phyloP scores from a whole-genome alignment of 2,329 filamentous ascomycete genomes.

The Cladosporium oxysporum region DNA sequence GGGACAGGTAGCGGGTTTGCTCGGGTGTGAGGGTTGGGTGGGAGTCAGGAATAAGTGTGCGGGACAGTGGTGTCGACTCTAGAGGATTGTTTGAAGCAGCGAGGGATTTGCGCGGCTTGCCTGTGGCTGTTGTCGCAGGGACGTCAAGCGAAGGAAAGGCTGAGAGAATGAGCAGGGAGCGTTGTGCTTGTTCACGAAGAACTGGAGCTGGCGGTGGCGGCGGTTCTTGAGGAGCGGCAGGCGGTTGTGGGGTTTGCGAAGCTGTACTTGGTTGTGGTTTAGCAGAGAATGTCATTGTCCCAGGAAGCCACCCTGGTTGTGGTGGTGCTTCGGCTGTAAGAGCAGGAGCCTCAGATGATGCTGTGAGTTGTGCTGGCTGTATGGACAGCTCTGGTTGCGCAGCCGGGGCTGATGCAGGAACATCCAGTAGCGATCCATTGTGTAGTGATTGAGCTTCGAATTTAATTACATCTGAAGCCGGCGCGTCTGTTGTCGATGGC shows the following conservation, averaged over 20 bases:
- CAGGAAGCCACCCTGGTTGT: conserved; percentile 19
- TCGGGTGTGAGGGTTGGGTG: conserved; percentile 55
- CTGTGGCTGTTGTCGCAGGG: conserved; percentile 25
- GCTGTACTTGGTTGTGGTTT: conserved; percentile 15
- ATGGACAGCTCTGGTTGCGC: background rate
- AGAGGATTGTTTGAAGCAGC: conserved; percentile 36
- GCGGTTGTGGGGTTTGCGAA: conserved; percentile 1
- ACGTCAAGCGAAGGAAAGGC: conserved; percentile 37
- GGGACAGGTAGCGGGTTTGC: conserved; percentile 51
- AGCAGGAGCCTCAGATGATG: background rate
- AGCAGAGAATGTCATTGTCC: conserved; percentile 17
- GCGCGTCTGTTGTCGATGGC: conserved; percentile 25
- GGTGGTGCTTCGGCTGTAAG: conserved; percentile 2
- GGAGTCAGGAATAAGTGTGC: conserved; percentile 54
- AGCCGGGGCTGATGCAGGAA: background rate
- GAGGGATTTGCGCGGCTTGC: conserved; percentile 31
- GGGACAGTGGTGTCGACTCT: conserved; percentile 58
- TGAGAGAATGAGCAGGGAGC: conserved; percentile 37
- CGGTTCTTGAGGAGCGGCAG: conserved; percentile 25
- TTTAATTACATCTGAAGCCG: conserved; percentile 8
- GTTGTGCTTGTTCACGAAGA: conserved; percentile 38
- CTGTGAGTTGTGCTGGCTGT: conserved; percentile 12
- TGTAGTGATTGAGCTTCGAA: background rate
- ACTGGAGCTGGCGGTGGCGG: conserved; percentile 25
- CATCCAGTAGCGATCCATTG: conserved; percentile 18